Evolutionary conservation across 2,329 filamentous ascomycete species (phyloP).

Genomic region (Arthrobotrys entomopaga): DNA sequence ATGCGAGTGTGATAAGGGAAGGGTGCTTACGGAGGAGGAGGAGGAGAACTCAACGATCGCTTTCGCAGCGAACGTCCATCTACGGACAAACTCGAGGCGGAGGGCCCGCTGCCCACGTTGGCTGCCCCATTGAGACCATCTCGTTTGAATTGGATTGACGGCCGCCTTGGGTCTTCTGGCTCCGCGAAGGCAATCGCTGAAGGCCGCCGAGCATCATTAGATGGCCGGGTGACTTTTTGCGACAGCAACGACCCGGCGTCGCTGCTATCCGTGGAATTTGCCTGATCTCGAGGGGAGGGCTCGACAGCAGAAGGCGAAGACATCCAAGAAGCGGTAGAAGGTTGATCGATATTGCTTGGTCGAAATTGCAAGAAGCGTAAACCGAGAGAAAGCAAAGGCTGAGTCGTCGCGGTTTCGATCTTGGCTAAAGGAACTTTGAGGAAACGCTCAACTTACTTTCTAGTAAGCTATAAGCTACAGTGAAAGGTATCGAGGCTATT

Average conservation of each 20-base stretch:
- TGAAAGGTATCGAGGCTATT: too few relatives aligned
- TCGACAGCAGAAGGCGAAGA: slow-evolving; percentile 49
- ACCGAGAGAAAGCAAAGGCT: background rate
- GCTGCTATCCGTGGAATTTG: slow-evolving; percentile 47
- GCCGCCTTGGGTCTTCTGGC: slow-evolving; percentile 48
- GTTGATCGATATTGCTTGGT: slow-evolving; percentile 11
- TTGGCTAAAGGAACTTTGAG: too few relatives aligned
- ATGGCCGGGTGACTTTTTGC: slow-evolving; percentile 30
- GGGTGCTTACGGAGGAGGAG: slow-evolving; percentile 59
- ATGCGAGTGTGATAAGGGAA: background rate
- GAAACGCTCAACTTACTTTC: too few relatives aligned
- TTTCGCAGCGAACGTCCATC: slow-evolving; percentile 45
- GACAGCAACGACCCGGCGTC: slow-evolving; percentile 44
- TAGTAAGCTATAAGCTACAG: too few relatives aligned
- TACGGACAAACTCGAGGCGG: slow-evolving; percentile 28
- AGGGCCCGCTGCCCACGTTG: slow-evolving; percentile 42
- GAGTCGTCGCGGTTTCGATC: background rate
- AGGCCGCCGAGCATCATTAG: slow-evolving; percentile 40
- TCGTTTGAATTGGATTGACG: slow-evolving; percentile 53
- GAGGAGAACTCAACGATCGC: slow-evolving; percentile 58
- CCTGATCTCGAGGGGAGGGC: slow-evolving; percentile 46
- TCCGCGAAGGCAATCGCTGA: slow-evolving; percentile 52
- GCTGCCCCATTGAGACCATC: slow-evolving; percentile 35
- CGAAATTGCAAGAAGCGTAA: slow-evolving; percentile 6
- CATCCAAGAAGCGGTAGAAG: slow-evolving; percentile 47